phyloP scores from a whole-genome alignment of 805 yeast species.

The Metschnikowia drakensbergensis region DNA sequence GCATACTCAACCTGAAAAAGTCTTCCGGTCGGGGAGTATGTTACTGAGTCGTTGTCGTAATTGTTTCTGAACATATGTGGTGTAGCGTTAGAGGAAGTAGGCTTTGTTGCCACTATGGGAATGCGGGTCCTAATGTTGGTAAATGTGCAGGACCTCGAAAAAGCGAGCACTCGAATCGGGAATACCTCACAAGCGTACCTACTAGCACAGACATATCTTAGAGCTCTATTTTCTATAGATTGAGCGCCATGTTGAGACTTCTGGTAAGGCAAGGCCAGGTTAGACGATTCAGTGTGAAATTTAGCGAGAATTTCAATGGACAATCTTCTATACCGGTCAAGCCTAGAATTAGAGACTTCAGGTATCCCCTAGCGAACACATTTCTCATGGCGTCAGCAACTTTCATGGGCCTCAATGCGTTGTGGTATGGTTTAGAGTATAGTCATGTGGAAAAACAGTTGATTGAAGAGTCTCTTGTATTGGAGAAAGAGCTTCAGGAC shows the following conservation, averaged over 20 bases:
- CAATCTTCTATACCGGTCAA: conserved; percentile 15
- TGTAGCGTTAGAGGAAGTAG: background rate
- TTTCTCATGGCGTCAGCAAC: conserved; percentile 39
- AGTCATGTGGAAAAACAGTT: conserved; percentile 17
- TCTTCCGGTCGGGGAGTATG: conserved; percentile 94
- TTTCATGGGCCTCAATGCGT: conserved; percentile 32
- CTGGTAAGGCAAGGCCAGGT: background rate
- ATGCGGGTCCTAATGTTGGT: conserved; percentile 4
- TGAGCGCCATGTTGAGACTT: background rate
- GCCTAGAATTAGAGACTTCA: conserved; percentile 36
- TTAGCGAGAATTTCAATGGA: conserved; percentile 18
- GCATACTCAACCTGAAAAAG: conserved; percentile 82
- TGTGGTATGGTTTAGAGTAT: conserved; percentile 32
- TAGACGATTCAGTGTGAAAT: conserved; percentile 12
- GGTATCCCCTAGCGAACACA: conserved; percentile 34
- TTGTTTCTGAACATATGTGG: conserved; percentile 80
- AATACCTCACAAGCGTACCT: background rate
- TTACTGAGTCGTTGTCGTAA: conserved; percentile 97
- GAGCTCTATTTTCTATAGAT: background rate
- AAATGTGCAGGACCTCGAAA: conserved; percentile 6
- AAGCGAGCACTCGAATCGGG: background rate
- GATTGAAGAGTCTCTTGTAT: conserved; percentile 13
- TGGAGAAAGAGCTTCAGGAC: conserved; percentile 15
- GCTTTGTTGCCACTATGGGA: conserved; percentile 9
- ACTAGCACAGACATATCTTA: background rate